These are phyloP conservation scores for Phytomonas francai DNA, from an alignment of 208 protist genomes.

Conservation along the genomic window DNA sequence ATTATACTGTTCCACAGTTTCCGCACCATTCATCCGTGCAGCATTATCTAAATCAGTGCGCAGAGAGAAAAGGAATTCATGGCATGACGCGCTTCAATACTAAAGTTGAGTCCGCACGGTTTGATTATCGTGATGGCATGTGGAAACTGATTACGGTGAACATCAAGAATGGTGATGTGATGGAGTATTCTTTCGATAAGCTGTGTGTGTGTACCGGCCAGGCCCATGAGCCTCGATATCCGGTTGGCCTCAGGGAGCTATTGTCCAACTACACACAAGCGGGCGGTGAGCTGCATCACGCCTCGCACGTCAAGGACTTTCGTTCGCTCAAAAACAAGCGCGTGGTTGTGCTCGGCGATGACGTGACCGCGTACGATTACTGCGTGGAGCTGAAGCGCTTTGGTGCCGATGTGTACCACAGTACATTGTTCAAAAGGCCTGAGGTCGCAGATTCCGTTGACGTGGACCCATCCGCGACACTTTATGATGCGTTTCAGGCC, in stretches of 20 bases:
- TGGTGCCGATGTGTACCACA: slow-evolving; percentile 74
- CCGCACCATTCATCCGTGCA: slow-evolving; percentile 76
- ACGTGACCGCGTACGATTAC: slow-evolving; percentile 78
- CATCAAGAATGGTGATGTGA: slow-evolving; percentile 75
- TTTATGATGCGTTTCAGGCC: no score
- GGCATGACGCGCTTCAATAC: slow-evolving; percentile 82
- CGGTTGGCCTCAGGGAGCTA: slow-evolving; percentile 26
- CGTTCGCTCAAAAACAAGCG: slow-evolving; percentile 55
- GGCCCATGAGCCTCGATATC: slow-evolving; percentile 72
- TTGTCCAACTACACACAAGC: slow-evolving; percentile 33
- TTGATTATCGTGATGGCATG: slow-evolving; percentile 21
- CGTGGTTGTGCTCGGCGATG: slow-evolving; percentile 78
- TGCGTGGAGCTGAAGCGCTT: slow-evolving; percentile 47
- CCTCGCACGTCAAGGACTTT: slow-evolving; percentile 83
- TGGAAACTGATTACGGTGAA: slow-evolving; percentile 88
- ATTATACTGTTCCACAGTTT: slow-evolving; percentile 78
- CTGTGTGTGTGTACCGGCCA: slow-evolving; percentile 85
- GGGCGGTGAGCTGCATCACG: slow-evolving; percentile 76
- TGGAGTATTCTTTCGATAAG: slow-evolving; percentile 82
- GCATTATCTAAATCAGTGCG: slow-evolving; percentile 71
- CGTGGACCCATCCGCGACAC: no score
- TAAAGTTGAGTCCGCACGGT: slow-evolving; percentile 76
- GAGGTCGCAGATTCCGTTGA: no score
- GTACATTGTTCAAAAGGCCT: slow-evolving; percentile 18
- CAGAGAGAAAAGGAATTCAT: slow-evolving; percentile 50